Percentiles rank a stretch among this genome's conserved stretches.
These are phyloP conservation scores for Chenopodium formosanum DNA, from an alignment of 148 eudicot species.

Conservation along the genomic window DNA sequence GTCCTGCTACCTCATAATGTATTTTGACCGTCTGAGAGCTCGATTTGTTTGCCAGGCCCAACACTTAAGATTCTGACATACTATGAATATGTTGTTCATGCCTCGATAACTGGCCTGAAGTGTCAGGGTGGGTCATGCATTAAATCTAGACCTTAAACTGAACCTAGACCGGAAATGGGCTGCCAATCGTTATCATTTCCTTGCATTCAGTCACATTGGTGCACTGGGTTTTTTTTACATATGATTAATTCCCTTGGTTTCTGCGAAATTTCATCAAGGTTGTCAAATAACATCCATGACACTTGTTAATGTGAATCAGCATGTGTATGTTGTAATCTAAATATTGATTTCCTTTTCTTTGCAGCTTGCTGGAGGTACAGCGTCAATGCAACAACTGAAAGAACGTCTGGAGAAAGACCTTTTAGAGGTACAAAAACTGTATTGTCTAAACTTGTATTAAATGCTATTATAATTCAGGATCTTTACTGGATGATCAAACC, in stretches of 20 bases:
- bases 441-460: too few relatives aligned
- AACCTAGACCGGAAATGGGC: too few relatives aligned
- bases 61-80: not conserved
- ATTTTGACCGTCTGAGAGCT: not conserved
- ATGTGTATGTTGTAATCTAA: not conserved
- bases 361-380: conserved; percentile 97
- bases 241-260: not conserved
- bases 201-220: not conserved
- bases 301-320: not conserved
- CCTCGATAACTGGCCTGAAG: not conserved
- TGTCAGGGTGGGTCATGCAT: not conserved
- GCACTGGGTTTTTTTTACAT: not conserved
- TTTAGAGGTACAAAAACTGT: conserved; percentile 55
- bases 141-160: not conserved
- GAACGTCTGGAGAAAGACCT: conserved; percentile 99
- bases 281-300: not conserved
- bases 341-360: conserved; percentile 10
- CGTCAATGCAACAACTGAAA: conserved; percentile 95
- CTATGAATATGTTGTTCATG: not conserved
- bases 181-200: not conserved
- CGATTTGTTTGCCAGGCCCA: not conserved
- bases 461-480: not conserved
- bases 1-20: not conserved
- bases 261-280: not conserved
- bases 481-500: not conserved